A percentile compares a stretch with the other conserved stretches of the same genome.
Evolutionary conservation across 1,139 yeast species (phyloP).

Genomic region (Petasospora rhodanensis): DNA sequence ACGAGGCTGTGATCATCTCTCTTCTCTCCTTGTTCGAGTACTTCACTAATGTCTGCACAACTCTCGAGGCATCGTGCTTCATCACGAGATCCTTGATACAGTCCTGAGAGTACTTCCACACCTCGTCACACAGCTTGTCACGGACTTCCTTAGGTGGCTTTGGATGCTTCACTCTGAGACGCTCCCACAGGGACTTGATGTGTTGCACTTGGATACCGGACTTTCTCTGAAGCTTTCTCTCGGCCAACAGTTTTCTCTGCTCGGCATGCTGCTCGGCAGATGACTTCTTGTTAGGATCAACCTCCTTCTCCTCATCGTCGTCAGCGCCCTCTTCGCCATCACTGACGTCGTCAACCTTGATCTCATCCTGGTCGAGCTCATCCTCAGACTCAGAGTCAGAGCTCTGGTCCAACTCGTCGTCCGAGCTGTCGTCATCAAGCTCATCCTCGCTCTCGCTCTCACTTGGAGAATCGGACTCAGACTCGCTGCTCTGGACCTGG

Average conservation of each 20-base stretch:
- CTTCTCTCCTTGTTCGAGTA: conserved; percentile 80
- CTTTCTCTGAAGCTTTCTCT: conserved; percentile 82
- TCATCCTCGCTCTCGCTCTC: conserved; percentile 30
- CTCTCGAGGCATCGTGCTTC: conserved; percentile 96
- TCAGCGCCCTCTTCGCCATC: conserved; percentile 28
- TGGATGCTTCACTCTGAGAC: conserved; percentile 78
- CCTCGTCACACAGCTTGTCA: conserved; percentile 74
- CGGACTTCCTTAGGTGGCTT: conserved; percentile 77
- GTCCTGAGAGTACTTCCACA: conserved; percentile 79
- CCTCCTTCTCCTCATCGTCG: conserved; percentile 26
- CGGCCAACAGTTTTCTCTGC: conserved; percentile 72
- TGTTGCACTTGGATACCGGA: conserved; percentile 82
- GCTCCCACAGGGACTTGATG: conserved; percentile 89
- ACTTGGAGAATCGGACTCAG: conserved; percentile 26
- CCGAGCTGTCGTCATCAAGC: conserved; percentile 27
- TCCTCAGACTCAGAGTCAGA: too few species aligned
- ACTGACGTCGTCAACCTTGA: conserved; percentile 20
- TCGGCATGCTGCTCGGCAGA: conserved; percentile 76
- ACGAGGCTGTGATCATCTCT: conserved; percentile 59
- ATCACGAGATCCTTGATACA: conserved; percentile 78
- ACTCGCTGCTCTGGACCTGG: conserved; percentile 17
- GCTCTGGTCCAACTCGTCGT: conserved; percentile 24
- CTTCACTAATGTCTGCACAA: conserved; percentile 89
- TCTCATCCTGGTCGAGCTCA: conserved; percentile 26
- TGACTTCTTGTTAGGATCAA: conserved; percentile 36